Evolutionary conservation across 2,329 filamentous ascomycete species (phyloP).

Genomic region (Ploettnerulaceae sp.): DNA sequence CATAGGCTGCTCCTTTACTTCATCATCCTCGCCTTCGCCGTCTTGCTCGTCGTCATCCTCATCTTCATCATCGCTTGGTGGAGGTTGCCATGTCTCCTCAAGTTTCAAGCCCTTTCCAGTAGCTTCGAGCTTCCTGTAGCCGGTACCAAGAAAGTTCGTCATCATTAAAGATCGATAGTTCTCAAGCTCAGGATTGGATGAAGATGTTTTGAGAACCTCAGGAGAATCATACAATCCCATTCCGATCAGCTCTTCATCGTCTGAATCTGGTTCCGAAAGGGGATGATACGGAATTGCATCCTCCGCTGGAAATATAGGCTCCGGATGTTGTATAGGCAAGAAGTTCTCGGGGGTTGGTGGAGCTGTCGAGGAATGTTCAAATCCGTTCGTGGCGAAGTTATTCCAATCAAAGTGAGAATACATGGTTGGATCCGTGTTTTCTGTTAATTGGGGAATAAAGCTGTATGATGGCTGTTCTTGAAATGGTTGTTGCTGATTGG

Average conservation of each 20-base stretch:
- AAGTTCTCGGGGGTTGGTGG: constrained; percentile 58
- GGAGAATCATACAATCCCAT: constrained; percentile 78
- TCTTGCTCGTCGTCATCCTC: constrained; percentile 47
- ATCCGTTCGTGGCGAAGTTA: constrained; percentile 41
- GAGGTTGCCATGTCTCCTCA: constrained; percentile 74
- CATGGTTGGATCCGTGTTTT: constrained; percentile 26
- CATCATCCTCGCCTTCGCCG: constrained; percentile 29
- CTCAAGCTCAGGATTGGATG: constrained; percentile 45
- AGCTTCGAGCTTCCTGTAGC: constrained; percentile 42
- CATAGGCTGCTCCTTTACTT: constrained; percentile 10
- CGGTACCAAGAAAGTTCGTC: constrained; percentile 49
- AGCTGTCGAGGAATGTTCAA: constrained; percentile 42
- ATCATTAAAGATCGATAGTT: constrained; percentile 49
- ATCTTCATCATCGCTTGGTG: constrained; percentile 51
- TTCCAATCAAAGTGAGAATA: constrained; percentile 42
- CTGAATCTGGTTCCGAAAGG: constrained; percentile 49
- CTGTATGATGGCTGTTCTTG: constrained; percentile 7
- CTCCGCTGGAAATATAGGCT: constrained; percentile 43
- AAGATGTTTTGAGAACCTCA: constrained; percentile 43
- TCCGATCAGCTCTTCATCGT: constrained; percentile 70
- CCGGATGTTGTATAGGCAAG: constrained; percentile 45
- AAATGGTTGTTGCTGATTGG: constrained; percentile 15
- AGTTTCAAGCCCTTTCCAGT: constrained; percentile 72
- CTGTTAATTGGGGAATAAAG: constrained; percentile 13
- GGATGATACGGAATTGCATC: constrained; percentile 46